Evolutionary conservation across 257 asterid species (phyloP).

Genomic region (Salvia hispanica): DNA sequence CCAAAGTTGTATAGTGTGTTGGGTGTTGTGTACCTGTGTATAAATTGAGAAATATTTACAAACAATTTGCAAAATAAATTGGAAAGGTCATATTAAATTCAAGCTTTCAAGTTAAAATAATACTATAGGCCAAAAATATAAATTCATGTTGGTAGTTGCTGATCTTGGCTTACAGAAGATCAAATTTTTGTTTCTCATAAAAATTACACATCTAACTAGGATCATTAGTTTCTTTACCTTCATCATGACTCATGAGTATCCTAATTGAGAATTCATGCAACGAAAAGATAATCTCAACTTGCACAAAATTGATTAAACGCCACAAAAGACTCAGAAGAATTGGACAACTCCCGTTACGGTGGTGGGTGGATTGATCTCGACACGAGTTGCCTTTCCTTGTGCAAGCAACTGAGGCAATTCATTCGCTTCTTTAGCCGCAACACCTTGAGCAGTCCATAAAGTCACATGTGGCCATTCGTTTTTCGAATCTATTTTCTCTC

Average conservation of each 20-base stretch:
- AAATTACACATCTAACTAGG: not conserved
- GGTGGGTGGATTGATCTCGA: conserved; percentile 74
- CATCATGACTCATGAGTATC: not conserved
- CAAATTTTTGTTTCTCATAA: not conserved
- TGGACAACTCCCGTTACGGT: conserved; percentile 64
- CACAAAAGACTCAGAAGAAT: conserved; percentile 45
- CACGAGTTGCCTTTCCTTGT: conserved; percentile 75
- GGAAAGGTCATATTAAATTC: no score
- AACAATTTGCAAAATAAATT: no score
- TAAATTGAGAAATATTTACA: no score
- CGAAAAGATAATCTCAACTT: conserved; percentile 34
- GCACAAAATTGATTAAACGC: conserved; percentile 3
- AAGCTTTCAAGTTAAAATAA: no score
- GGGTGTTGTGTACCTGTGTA: no score
- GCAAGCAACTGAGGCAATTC: conserved; percentile 55
- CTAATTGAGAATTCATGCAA: conserved; percentile 20
- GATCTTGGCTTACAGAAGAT: not conserved
- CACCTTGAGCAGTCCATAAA: conserved; percentile 76
- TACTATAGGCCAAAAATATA: no score
- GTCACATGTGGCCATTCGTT: conserved; percentile 93
- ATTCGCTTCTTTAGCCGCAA: conserved; percentile 72
- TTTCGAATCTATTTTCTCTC: conserved; percentile 68
- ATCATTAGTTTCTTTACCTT: not conserved
- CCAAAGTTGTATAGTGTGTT: no score
- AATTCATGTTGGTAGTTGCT: no score